Evolutionary conservation across 805 yeast species (phyloP), one percentile per base, ranked within the genome.

Genomic region (Saccharomycopsis sp.): DNA sequence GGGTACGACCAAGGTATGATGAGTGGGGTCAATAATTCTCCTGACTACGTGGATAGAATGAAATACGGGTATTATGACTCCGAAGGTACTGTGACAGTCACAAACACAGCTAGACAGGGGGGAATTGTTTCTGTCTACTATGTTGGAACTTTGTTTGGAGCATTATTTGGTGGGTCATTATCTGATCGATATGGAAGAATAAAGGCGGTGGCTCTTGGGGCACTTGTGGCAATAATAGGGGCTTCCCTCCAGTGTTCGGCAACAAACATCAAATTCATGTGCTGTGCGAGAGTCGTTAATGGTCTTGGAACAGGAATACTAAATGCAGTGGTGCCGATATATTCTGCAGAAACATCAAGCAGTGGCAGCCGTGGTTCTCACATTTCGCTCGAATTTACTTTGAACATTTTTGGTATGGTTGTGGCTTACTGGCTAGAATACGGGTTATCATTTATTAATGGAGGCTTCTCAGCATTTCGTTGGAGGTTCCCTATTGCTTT

Each of bases 1-100:
- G 91, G 91, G 57, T 86, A 85, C 64, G 90, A 86, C 66, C 91
- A 87, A 69, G 91, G 91, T 66, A 78, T 87, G 55, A 85, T 85
- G 89, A 77, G 85, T 34, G 80, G 83, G 64, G 69, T 82, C 50
- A 78, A 82, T 56, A 74, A 37, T 3, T 34, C 48, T 16, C 55
- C 79, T 4, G 87, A 89, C 63, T 75, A 75, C 7, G 81, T 85
- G 77, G 80, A 85, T 66, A 79, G 79, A 67, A 70, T 75, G 52
- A 86, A 83, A 40, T 84, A 85, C 70, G 84, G 87, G 2, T 71
- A 80, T 64, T 68, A 81, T 64, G 66, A 69, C 59, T 59, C 67
- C n/a, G 63, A 59, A 12, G 58, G 62, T 16, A 65, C 62, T 24
- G 57, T 70, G 34, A 63, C 64, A 56, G 63, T 67, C 52, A 83